Base-by-base conservation (phyloP, 2,329 filamentous ascomycete species). In the Bipolaris cookei region DNA sequence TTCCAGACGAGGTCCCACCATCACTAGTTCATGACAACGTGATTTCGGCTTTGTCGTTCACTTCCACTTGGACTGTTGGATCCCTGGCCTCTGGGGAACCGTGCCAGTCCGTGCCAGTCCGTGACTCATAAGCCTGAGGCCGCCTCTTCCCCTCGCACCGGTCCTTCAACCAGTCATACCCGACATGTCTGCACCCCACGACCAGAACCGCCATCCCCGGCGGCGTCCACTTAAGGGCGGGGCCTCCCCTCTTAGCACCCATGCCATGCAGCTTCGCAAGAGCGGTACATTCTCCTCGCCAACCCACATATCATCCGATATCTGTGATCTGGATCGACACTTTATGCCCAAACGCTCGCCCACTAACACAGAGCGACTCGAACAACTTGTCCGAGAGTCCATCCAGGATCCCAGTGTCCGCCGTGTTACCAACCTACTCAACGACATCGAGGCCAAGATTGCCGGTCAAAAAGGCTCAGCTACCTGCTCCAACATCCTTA, bases 251-350 rank as follows among this genome's bases (percentile, higher is more conserved):
- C 65, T 70, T 60, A 69, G 62, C 72, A 76, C 71, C 65, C 74
- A 69, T 71, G 74, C 72, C 70, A 79, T 80, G 76, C 75, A 72
- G 50, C 74, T 83, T 61, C 78, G 78, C 67, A 82, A 82, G 73
- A 76, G 78, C 56, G 76, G 77, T 54, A 83, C 81, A 61, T 82
- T 82, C 69, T 78, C 80, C 60, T 78, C 78, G 49, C 77, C 78
- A 45, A 75, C 75, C 60, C 67, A 66, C 45, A 55, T 74, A 51
- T 69, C 68, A 16, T 72, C 68, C 50, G 78, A 78, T 61, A 68
- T 79, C 54, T 76, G 71, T 65, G 76, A 77, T 63, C 51, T 77
- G 55, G 72, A 69, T 65, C 64, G 69, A 39, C 75, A 69, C 54
- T 77, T 74, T 65, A 78, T 80, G 76, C 77, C 79, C 42, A 72